These are phyloP conservation scores for Linderniella brevidens DNA, from an alignment of 257 asterid species.

Conservation along the genomic window DNA sequence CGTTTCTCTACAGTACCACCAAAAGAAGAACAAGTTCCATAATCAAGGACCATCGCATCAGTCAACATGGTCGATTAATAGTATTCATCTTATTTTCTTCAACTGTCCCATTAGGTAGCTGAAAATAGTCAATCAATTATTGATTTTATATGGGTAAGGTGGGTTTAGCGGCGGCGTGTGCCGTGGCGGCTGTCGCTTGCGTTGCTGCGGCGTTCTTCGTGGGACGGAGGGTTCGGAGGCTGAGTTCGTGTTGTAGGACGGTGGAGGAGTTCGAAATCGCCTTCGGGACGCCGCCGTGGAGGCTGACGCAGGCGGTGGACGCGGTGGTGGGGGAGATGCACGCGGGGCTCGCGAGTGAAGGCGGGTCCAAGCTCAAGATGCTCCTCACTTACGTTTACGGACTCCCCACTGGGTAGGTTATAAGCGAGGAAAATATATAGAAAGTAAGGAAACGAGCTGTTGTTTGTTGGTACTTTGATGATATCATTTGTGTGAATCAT, in stretches of 20 bases:
- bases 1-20: slow-evolving; percentile 8
- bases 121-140: too few species aligned
- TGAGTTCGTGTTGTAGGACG: slow-evolving; percentile 21
- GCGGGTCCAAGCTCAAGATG: slow-evolving; percentile 90
- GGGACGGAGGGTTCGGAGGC: slow-evolving; percentile 47
- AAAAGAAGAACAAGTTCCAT: neutral
- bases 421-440: too few species aligned
- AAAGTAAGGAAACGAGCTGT: too few species aligned
- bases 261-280: slow-evolving; percentile 59
- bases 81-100: too few species aligned
- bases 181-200: slow-evolving; percentile 40
- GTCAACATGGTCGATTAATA: too few species aligned
- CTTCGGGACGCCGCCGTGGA: slow-evolving; percentile 52
- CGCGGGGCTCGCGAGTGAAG: slow-evolving; percentile 63
- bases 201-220: slow-evolving; percentile 37
- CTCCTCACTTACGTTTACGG: slow-evolving; percentile 58
- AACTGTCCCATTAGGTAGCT: too few species aligned
- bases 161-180: slow-evolving; percentile 53
- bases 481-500: too few species aligned
- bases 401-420: slow-evolving; percentile 66
- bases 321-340: slow-evolving; percentile 97
- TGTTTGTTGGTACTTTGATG: too few species aligned
- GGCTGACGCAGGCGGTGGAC: slow-evolving; percentile 70
- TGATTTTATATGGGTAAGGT: slow-evolving; percentile 19
- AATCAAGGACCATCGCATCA: too few species aligned